Evolutionary conservation across 441 rosid genomes (phyloP).

Genomic region (Dalechampia spathulata): DNA sequence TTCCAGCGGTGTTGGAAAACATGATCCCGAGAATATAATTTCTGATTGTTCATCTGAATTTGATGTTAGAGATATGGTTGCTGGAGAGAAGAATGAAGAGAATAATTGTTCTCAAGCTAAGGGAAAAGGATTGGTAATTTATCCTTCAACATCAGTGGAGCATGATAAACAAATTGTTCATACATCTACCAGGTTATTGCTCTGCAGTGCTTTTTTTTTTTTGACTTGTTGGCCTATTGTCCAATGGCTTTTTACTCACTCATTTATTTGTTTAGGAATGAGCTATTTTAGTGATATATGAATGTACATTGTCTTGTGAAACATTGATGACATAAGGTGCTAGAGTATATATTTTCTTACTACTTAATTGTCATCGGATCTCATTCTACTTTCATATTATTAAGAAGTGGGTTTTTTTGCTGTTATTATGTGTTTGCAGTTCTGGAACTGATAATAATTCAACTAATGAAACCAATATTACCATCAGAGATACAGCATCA

Average conservation of each 20-base stretch:
- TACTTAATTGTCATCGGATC: too few species aligned
- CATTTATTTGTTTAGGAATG: too few species aligned
- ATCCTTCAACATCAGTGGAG: slow-evolving; percentile 23
- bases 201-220: neutral
- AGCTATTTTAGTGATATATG: too few species aligned
- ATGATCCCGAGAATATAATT: slow-evolving; percentile 21
- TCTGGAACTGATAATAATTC: slow-evolving; percentile 16
- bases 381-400: slow-evolving; percentile 9
- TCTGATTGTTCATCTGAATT: slow-evolving; percentile 17
- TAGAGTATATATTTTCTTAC: too few species aligned
- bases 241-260: too few species aligned
- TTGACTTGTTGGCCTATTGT: too few species aligned
- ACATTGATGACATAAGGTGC: too few species aligned
- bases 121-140: slow-evolving; percentile 39
- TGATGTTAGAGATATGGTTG: slow-evolving; percentile 35
- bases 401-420: neutral
- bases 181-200: slow-evolving; percentile 40
- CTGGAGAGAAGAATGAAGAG: slow-evolving; percentile 33
- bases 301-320: too few species aligned
- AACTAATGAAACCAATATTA: slow-evolving; percentile 22
- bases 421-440: slow-evolving; percentile 21
- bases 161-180: slow-evolving; percentile 15
- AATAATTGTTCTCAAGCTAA: slow-evolving; percentile 30
- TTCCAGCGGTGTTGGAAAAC: slow-evolving; percentile 19
- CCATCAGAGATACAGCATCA: slow-evolving; percentile 17